These are phyloP conservation scores for Achaetomiella virescens DNA, from an alignment of 495 filamentous ascomycete species.

Conservation along the genomic window DNA sequence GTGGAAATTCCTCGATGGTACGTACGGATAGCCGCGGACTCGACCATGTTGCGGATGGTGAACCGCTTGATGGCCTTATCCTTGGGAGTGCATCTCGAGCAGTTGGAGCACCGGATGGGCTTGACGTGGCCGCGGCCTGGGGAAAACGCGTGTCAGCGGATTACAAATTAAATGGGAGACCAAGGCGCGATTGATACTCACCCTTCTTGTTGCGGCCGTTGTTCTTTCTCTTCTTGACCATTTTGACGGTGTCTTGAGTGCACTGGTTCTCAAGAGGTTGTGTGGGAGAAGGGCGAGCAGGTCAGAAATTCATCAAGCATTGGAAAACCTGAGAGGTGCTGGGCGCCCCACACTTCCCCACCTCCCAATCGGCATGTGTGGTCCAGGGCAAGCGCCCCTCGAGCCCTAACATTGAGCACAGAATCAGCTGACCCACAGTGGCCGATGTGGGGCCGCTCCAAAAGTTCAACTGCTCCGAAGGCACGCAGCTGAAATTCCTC, in stretches of 20 bases:
- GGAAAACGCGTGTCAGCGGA: slow-evolving; percentile 12
- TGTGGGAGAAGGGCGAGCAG: slow-evolving; percentile 21
- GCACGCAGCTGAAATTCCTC: slow-evolving; percentile 21
- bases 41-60: slow-evolving; percentile 99
- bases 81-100: slow-evolving; percentile 98
- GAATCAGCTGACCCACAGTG: slow-evolving; percentile 28
- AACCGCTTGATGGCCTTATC: slow-evolving; percentile 99
- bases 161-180: background rate
- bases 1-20: slow-evolving; percentile 24
- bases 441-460: slow-evolving; percentile 20
- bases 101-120: slow-evolving; percentile 99
- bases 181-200: slow-evolving; percentile 2
- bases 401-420: slow-evolving; percentile 24
- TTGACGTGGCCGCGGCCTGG: slow-evolving; percentile 87
- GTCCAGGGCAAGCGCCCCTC: slow-evolving; percentile 21
- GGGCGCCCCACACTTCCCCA: slow-evolving; percentile 19
- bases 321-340: slow-evolving; percentile 17
- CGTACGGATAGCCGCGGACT: slow-evolving; percentile 98
- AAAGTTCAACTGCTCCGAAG: slow-evolving; percentile 26
- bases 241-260: slow-evolving; percentile 62
- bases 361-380: background rate
- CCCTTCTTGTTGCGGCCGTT: slow-evolving; percentile 99
- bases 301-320: slow-evolving; percentile 26
- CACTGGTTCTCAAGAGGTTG: slow-evolving; percentile 31
- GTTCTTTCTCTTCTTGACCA: slow-evolving; percentile 99